phyloP scores from a whole-genome alignment of 768 basidiomycete species.

The Lenzites betulinus region DNA sequence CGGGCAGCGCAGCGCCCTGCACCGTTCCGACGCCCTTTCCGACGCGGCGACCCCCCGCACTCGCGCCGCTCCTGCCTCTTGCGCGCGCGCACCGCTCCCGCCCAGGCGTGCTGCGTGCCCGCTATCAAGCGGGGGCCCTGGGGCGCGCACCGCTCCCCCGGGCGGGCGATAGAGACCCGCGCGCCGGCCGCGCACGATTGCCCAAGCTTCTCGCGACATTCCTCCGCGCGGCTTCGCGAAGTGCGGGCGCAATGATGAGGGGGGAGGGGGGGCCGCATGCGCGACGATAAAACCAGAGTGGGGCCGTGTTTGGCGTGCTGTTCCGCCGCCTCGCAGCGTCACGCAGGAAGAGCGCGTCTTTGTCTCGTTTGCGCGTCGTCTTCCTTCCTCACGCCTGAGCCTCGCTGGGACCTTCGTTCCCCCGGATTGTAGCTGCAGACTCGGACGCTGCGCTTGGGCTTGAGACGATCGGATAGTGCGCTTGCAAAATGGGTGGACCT shows the following conservation, averaged over 20 bases:
- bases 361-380: background rate
- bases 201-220: slow-evolving; percentile 25
- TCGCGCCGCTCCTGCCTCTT: slow-evolving; percentile 8
- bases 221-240: slow-evolving; percentile 22
- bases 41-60: background rate
- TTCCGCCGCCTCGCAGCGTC: slow-evolving; percentile 3
- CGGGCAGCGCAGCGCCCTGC: background rate
- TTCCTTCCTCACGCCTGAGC: slow-evolving; percentile 11
- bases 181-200: slow-evolving; percentile 1
- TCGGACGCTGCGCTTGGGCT: background rate
- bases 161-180: slow-evolving; percentile 9
- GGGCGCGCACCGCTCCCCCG: background rate
- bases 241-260: slow-evolving; percentile 5
- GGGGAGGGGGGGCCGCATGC: background rate
- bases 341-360: slow-evolving; percentile 6
- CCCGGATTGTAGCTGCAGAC: background rate
- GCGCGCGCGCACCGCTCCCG: background rate
- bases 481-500: slow-evolving; percentile 28
- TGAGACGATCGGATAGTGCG: background rate
- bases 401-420: background rate
- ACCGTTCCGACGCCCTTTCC: background rate
- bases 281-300: slow-evolving; percentile 13
- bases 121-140: background rate
- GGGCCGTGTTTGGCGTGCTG: background rate
- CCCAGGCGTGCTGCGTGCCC: background rate